Base-by-base conservation (phyloP, 805 yeast genomes). In the Yarrowia divulgata region DNA sequence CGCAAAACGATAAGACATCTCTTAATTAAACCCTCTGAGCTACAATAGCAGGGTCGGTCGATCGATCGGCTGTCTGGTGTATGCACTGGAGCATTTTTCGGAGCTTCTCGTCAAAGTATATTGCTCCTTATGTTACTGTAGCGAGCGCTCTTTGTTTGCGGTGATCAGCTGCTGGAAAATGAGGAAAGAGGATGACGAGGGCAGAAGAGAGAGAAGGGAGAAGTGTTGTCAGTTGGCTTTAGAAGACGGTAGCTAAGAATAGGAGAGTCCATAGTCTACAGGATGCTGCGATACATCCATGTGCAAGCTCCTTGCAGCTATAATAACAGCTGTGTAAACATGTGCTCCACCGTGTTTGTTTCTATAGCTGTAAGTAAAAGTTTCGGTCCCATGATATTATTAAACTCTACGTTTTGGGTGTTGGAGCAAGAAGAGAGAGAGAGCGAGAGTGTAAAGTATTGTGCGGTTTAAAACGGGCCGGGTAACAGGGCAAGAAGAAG, bases 91-190 rank as follows among this genome's bases (percentile, higher is more conserved):
- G 29, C 2, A 23, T 2, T 23, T 14, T 45, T 45, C 19, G 48
- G 48, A 2, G 12, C 46, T 42, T 42, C 19, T 14, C 43, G 2
- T 8, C n/a, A 40, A 40, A 40, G 43, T 40, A 14, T 40, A 40
- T 40, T 40, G 43, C n/a, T 34, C 37, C 37, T 9, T 1, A 9
- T 34, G 37, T 23, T 23, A 23, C 37, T 34, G 37, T 34, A 45
- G 29, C 48, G 52, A 48, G 23, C 29, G 12, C 18, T 48, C 52
- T 48, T 48, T 48, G 52, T 48, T 48, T 48, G 52, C 52, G 23
- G n/a, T 16, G 34, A 29, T 48, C 52, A 45, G 49, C 49, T 45
- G 32, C n/a, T 14, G 5, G 10, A 9, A 34, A 34, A 12, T 13
- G 43, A 8, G n/a, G 43, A 16, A 13, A 39, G 37, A 23, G 43